These are phyloP conservation scores for Cadophora gregata DNA, from an alignment of 2,329 filamentous ascomycete genomes.

Conservation along the genomic window DNA sequence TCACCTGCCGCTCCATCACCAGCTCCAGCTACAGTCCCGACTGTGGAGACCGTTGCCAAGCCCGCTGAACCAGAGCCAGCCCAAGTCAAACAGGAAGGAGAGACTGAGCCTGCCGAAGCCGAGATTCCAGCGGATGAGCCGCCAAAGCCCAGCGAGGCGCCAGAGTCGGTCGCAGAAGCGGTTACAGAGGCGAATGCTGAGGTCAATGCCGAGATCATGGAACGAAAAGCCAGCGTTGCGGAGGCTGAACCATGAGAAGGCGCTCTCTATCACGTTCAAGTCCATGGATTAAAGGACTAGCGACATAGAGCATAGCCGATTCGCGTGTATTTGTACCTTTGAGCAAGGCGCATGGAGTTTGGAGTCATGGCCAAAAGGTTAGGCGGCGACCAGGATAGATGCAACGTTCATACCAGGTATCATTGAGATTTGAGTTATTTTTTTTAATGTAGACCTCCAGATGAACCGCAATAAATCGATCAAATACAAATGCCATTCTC, in stretches of 20 bases:
- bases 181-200: slow-evolving; percentile 40
- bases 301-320: slow-evolving; percentile 2
- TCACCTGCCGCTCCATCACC: slow-evolving; percentile 7
- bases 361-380: slow-evolving; percentile 14
- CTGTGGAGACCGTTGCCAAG: slow-evolving; percentile 21
- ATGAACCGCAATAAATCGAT: background rate
- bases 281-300: background rate
- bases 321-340: slow-evolving; percentile 20
- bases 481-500: background rate
- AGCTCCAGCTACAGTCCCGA: slow-evolving; percentile 17
- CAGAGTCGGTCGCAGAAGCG: slow-evolving; percentile 10
- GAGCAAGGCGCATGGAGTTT: slow-evolving; percentile 27
- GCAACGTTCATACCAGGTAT: slow-evolving; percentile 6
- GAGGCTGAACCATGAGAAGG: slow-evolving; percentile 11
- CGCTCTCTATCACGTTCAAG: background rate
- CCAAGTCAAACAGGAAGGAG: slow-evolving; percentile 44
- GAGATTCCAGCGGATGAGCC: slow-evolving; percentile 40
- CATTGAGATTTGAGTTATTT: background rate
- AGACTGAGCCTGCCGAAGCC: slow-evolving; percentile 37
- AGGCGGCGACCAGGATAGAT: slow-evolving; percentile 12
- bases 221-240: slow-evolving; percentile 37
- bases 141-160: slow-evolving; percentile 20
- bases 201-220: slow-evolving; percentile 39
- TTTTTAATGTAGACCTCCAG: slow-evolving; percentile 1
- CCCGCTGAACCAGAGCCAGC: slow-evolving; percentile 44